phyloP scores from a whole-genome alignment of 2,329 filamentous ascomycete species.

The Aspergillus sp. region DNA sequence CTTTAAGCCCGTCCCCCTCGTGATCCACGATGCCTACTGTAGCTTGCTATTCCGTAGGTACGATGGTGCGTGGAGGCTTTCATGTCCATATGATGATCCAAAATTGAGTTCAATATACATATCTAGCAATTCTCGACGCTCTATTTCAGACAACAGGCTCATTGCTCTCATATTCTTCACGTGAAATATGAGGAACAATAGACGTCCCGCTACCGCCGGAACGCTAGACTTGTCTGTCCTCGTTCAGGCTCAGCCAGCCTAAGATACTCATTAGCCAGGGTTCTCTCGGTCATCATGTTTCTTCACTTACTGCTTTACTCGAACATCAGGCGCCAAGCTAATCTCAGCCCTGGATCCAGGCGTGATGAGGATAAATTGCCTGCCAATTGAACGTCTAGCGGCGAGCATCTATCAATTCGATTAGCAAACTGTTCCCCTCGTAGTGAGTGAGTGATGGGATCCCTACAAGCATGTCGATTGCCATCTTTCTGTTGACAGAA shows the following conservation, averaged over 20 bases:
- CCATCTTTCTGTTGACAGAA: constrained; percentile 88
- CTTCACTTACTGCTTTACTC: constrained; percentile 42
- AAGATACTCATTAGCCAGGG: constrained; percentile 7
- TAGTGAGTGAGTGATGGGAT: background rate
- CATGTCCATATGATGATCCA: too few relatives aligned
- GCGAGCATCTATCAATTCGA: constrained; percentile 64
- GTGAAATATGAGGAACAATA: background rate
- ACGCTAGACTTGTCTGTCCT: constrained; percentile 41
- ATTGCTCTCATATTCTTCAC: background rate
- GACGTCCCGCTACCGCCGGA: constrained; percentile 17
- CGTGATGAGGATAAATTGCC: constrained; percentile 95
- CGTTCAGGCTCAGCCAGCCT: constrained; percentile 46
- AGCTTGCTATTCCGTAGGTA: too few relatives aligned
- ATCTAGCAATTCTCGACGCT: background rate
- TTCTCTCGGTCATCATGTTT: background rate
- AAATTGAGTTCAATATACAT: too few relatives aligned
- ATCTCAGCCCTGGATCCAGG: constrained; percentile 73
- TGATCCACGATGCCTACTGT: too few relatives aligned
- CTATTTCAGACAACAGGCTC: too few relatives aligned
- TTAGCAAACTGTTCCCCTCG: constrained; percentile 1
- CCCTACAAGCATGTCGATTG: constrained; percentile 87
- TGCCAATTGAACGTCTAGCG: constrained; percentile 79
- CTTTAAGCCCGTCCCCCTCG: background rate
- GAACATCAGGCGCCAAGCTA: constrained; percentile 43
- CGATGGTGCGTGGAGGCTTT: too few relatives aligned